Evolutionary conservation across 495 filamentous ascomycete species (phyloP), one percentile per base, ranked within the genome.

Genomic region (Chaetomium cochliodes): DNA sequence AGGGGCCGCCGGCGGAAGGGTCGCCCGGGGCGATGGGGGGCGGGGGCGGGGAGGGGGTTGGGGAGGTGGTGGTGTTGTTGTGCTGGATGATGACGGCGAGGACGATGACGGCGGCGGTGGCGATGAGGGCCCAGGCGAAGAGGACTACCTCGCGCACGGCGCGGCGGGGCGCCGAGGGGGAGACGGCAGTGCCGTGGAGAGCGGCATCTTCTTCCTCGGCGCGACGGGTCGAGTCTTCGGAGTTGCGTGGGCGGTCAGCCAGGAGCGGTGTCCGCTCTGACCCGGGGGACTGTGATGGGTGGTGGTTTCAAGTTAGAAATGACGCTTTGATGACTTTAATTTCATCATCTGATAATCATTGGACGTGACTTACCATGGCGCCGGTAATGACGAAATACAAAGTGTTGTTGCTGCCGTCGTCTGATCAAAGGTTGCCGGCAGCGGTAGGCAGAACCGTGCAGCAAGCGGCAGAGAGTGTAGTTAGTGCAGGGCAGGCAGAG

Each of bases 51-150:
- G 47, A 23, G 4, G 58, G 50, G 47, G n/a, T 7, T 1, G 52
- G 5, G 47, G 23, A 9, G 64, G 71, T 54, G 58, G 67, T 30
- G 74, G 78, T 41, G 60, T 86, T 77, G 66, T 77, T 78, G 72
- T 92, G 87, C 69, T 92, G 89, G 68, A 86, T 87, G 47, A 92
- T 74, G 12, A 92, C 88, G 5, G 88, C 89, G 23, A 93, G 80
- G 18, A 93, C 80, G 55, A 94, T 84, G 9, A 93, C 87, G 28
- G 82, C 84, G 23, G 88, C 84, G 0, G 93, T 97, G 7, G 93
- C 96, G n/a, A 94, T 72, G 16, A 96, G 68, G 18, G 93, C 93
- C 93, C 94, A 98, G 26, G 84, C 77, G 67, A 97, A 92, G 46
- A 96, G 74, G 5, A 88, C 86, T 55, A 92, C 73, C 67, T 96